These are phyloP conservation scores for Amylocarpus encephaloides DNA, from an alignment of 2,329 filamentous ascomycete species.

Conservation along the genomic window DNA sequence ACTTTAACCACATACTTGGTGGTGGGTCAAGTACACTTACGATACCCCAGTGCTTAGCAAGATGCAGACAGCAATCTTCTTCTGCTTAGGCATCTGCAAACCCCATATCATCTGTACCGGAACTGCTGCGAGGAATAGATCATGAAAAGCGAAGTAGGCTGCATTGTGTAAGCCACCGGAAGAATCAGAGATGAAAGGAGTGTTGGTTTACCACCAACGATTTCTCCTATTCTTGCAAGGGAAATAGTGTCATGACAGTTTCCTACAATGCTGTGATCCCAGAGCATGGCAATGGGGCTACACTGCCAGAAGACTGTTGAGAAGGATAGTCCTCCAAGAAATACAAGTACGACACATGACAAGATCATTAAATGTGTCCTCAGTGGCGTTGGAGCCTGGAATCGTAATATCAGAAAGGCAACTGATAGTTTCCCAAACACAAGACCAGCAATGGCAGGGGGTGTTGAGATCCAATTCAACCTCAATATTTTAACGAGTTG, in stretches of 20 bases:
- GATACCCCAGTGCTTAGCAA: conserved; percentile 1
- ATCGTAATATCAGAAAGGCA: conserved; percentile 1
- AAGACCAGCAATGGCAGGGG: background rate
- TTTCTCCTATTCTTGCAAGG: background rate
- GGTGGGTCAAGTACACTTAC: background rate
- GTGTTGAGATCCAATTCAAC: background rate
- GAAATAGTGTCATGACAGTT: background rate
- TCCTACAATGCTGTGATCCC: background rate
- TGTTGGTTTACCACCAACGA: background rate
- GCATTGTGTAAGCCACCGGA: background rate
- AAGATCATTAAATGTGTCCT: background rate
- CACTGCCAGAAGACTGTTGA: background rate
- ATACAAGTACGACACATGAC: background rate
- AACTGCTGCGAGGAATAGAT: background rate
- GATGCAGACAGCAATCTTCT: conserved; percentile 1
- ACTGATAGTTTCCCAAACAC: background rate
- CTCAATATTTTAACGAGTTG: background rate
- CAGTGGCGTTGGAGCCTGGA: background rate
- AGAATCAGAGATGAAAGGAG: background rate
- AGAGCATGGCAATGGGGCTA: background rate
- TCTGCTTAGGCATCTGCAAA: background rate
- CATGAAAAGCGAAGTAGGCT: conserved; percentile 1
- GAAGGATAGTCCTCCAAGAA: background rate
- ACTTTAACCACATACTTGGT: background rate
- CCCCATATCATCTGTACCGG: conserved; percentile 3